Evolutionary conservation across 129 eudicot species (phyloP), one percentile per base, ranked within the genome.

Genomic region (Silybum marianum): DNA sequence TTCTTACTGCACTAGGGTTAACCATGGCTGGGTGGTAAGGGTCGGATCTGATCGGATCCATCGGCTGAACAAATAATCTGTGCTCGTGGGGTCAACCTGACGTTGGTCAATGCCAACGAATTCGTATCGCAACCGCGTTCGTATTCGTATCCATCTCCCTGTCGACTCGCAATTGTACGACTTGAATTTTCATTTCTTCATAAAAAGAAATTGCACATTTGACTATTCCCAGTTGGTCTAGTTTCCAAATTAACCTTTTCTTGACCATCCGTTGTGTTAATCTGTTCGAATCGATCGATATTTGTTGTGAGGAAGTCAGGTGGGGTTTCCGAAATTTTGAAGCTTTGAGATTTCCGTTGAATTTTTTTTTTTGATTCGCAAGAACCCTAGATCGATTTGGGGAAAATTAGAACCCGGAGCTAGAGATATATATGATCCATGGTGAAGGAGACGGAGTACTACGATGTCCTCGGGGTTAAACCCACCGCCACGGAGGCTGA

Each of bases 371-470:
- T 44, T 19, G 67, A 30, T 46, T 72, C 21, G 42, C 28, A 51
- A 73, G 9, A 67, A 42, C 78, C 77, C 78, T 71, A 73, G 71
- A 65, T 82, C 77, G 85, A 13, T 77, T 39, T 22, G 60, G 44
- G 48, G 13, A 11, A 10, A 75, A 70, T 10, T 2, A 25, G 28
- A 67, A 70, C 7, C 0, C n/a, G 14, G 76, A 75, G 26, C 11
- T 0, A 12, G 79, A 66, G 30, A n/a, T 62, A 23, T 62, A 23
- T 63, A 58, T 62, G 46, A 26, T 78, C 84, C 58, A 92, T 92
- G 97, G 98, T 92, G 89, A 92, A 92, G 91, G 98, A 94, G 91
- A 92, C 97, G 26, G 98, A 90, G 40, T 94, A 89, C 73, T 94
- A 94, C 78, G 98, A 94, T 80, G 89, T 94, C 30, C 90, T 94